Evolutionary conservation across 768 basidiomycete genomes (phyloP).

Genomic region (Rhizopogon vinicolor): DNA sequence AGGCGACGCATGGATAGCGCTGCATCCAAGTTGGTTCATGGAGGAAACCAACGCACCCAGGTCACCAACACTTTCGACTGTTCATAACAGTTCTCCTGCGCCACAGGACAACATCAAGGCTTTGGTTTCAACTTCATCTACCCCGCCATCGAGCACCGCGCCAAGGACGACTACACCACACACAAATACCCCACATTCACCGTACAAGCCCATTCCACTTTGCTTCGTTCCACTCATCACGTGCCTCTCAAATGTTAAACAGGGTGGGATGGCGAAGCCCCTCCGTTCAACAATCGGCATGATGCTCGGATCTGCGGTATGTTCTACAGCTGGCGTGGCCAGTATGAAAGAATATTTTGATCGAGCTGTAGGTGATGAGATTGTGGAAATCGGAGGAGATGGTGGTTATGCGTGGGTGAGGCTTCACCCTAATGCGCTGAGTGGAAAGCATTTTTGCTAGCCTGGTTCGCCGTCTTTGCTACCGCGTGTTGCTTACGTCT

Average conservation of each 20-base stretch:
- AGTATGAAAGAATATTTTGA: slow-evolving; percentile 38
- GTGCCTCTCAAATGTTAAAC: slow-evolving; percentile 25
- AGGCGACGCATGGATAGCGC: slow-evolving; percentile 18
- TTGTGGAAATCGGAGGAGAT: slow-evolving; percentile 37
- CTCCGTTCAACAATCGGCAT: slow-evolving; percentile 34
- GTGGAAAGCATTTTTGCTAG: not conserved
- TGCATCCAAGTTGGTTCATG: not conserved
- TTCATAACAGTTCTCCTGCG: not conserved
- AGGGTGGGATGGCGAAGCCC: slow-evolving; percentile 25
- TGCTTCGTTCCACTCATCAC: slow-evolving; percentile 29
- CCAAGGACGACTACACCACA: not conserved
- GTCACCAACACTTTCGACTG: not conserved
- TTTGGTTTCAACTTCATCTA: no score
- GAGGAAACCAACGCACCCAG: not conserved
- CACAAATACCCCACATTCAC: not conserved
- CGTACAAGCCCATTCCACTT: not conserved
- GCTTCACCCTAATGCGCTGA: not conserved
- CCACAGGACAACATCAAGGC: not conserved
- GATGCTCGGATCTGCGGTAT: slow-evolving; percentile 29
- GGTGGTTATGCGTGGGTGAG: slow-evolving; percentile 31
- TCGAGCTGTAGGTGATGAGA: slow-evolving; percentile 33
- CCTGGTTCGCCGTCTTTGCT: not conserved
- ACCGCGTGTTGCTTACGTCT: no score
- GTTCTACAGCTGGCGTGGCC: slow-evolving; percentile 34
- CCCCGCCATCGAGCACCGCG: no score